Conservation (phyloP, 371 early-diverging fungal genomes). For the Lichtheimia corymbifera region DNA sequence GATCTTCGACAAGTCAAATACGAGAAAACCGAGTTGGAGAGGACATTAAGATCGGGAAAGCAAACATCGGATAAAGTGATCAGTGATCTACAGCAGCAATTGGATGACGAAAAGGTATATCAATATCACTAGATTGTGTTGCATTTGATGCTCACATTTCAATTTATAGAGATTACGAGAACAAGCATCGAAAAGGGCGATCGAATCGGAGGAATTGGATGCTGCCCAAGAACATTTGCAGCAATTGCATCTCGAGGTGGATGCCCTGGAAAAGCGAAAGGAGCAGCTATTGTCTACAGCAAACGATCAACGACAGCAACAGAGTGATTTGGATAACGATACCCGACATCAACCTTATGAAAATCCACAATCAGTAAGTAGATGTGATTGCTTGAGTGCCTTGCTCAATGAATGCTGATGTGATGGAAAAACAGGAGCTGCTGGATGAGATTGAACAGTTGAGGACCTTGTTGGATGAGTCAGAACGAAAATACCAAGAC, state of each 20-base stretch:
- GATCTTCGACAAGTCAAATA: background rate
- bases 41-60: background rate
- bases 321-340: too few species aligned
- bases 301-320: too few species aligned
- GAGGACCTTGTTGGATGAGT: background rate
- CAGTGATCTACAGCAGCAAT: background rate
- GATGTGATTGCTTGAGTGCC: too few species aligned
- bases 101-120: background rate
- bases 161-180: background rate
- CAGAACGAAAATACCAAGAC: background rate
- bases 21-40: constrained; percentile 6
- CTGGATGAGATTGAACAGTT: background rate
- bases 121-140: background rate
- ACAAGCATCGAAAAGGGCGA: background rate
- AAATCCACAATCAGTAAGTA: too few species aligned
- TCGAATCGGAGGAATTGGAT: background rate
- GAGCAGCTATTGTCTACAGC: too few species aligned
- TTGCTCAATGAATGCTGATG: background rate
- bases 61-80: background rate
- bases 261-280: too few species aligned
- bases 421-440: background rate
- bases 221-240: too few species aligned
- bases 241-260: too few species aligned
- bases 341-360: too few species aligned
- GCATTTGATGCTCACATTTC: background rate